phyloP scores from a whole-genome alignment of 176 grass and related monocot genomes.

The Phoenix dactylifera region DNA sequence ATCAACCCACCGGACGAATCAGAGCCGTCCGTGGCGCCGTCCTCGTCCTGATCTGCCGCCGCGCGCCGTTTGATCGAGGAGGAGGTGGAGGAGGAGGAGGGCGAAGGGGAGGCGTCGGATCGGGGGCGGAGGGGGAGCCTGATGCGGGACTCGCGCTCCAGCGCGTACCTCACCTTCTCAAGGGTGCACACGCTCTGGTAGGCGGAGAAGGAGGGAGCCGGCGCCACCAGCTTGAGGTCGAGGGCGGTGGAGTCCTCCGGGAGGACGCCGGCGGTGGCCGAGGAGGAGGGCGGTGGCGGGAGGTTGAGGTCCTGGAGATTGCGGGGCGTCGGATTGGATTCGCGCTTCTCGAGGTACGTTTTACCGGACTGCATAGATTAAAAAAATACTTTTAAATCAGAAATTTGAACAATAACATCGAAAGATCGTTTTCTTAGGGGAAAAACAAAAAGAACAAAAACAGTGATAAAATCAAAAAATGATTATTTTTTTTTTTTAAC shows the following conservation, averaged over 20 bases:
- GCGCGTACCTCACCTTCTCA: slow-evolving; percentile 67
- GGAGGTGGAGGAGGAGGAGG: slow-evolving; percentile 49
- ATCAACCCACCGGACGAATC: slow-evolving; percentile 55
- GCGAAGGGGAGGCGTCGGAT: slow-evolving; percentile 20
- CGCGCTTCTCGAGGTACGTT: slow-evolving; percentile 32
- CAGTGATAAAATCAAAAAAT: background rate
- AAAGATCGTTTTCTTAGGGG: background rate
- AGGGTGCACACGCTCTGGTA: slow-evolving; percentile 95
- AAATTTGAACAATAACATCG: background rate
- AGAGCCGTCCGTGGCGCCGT: slow-evolving; percentile 36
- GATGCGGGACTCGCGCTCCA: slow-evolving; percentile 62
- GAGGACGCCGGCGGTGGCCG: no score
- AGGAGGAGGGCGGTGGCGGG: background rate
- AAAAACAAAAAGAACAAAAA: no score
- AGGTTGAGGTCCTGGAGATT: slow-evolving; percentile 5
- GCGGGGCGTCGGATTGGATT: background rate
- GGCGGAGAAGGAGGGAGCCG: background rate
- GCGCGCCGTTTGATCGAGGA: slow-evolving; percentile 47
- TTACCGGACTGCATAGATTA: slow-evolving; percentile 46
- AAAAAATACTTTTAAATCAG: background rate
- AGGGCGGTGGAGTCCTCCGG: no score
- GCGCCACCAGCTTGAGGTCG: no score
- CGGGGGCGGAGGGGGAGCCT: background rate
- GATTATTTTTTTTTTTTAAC: no score
- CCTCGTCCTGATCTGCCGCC: slow-evolving; percentile 32